Base-by-base conservation (phyloP, 1,284 basidiomycete species). In the Fomes fomentarius region DNA sequence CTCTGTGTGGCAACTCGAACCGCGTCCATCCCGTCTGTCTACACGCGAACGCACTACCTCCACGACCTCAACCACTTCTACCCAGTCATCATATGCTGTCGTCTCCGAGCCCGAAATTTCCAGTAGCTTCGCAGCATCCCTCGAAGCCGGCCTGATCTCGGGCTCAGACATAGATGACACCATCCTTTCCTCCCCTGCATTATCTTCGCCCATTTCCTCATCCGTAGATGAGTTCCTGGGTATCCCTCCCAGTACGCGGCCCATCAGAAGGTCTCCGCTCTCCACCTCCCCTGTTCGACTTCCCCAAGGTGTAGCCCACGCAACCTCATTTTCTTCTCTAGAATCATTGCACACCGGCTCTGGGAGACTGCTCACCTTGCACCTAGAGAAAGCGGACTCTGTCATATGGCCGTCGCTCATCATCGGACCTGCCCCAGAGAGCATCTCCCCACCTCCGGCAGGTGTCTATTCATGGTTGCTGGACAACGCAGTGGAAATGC, bases 371-470 rank as follows among this genome's bases (percentile, higher is more conserved):
- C 68, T 91, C 59, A 91, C 89, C 3, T 71, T 91, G 35, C 85
- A 91, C 66, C 68, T 92, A 57, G 89, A 90, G 65, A 91, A 91
- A 70, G 82, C 83, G n/a, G 79, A 85, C 56, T 83, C 87, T 5
- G 77, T 83, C 40, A 91, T 92, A 41, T 91, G 89, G 89, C 89
- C 89, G 0, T 87, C 85, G 10, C 74, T 91, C 33, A 81, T 91
- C 42, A 77, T 87, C 10, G 89, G 89, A 0, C 84, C 89, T 22
- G 85, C 82, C n/a, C 83, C 86, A 0, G 79, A 82, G 47, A 70
- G 78, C 11, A 66, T 88, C 8, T 81, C 83, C 0, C 79, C 83
- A 5, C 73, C 57, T 4, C 48, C 57, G 12, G 39, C 55, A 25
- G 53, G 69, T 52, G 67, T 78, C 9, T 80, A 82, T 52, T 82